These are phyloP conservation scores for Whalleya microplaca DNA, from an alignment of 2,329 filamentous ascomycete genomes.

Conservation along the genomic window DNA sequence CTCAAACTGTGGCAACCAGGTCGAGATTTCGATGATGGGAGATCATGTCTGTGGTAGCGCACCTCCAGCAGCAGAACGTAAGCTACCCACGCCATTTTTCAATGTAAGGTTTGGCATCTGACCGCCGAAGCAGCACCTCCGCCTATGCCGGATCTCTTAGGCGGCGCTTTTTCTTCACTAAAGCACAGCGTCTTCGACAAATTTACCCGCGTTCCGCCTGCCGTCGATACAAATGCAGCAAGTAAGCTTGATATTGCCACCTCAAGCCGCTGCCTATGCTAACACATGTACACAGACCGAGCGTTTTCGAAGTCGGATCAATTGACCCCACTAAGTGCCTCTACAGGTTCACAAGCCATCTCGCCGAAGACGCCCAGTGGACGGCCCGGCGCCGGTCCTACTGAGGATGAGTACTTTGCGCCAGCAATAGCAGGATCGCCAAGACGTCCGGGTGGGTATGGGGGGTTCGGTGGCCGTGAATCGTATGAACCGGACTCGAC, in stretches of 20 bases:
- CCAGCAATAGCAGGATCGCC: slow-evolving; percentile 50
- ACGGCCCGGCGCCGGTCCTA: slow-evolving; percentile 47
- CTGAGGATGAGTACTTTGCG: slow-evolving; percentile 47
- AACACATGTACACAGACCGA: slow-evolving; percentile 50
- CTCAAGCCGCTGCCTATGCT: slow-evolving; percentile 31
- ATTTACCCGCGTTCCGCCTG: slow-evolving; percentile 50
- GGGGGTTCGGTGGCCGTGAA: slow-evolving; percentile 48
- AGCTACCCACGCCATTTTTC: slow-evolving; percentile 14
- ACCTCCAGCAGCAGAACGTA: slow-evolving; percentile 50
- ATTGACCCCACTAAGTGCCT: slow-evolving; percentile 66
- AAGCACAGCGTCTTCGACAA: slow-evolving; percentile 44
- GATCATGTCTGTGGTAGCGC: slow-evolving; percentile 72
- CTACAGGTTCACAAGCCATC: slow-evolving; percentile 60
- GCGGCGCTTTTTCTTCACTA: slow-evolving; percentile 44
- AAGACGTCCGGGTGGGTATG: slow-evolving; percentile 53
- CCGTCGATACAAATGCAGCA: slow-evolving; percentile 60
- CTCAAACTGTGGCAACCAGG: slow-evolving; percentile 75
- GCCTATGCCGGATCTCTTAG: slow-evolving; percentile 36
- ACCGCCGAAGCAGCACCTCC: slow-evolving; percentile 25
- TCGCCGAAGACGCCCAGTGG: slow-evolving; percentile 65
- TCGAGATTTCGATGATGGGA: slow-evolving; percentile 84
- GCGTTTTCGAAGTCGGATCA: slow-evolving; percentile 59
- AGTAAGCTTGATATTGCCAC: slow-evolving; percentile 49
- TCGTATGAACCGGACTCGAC: slow-evolving; percentile 44
- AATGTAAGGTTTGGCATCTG: slow-evolving; percentile 21